Percentiles rank a stretch among this genome's conserved stretches.
phyloP scores from a whole-genome alignment of 331 rosid species.

The Malus hybrid region DNA sequence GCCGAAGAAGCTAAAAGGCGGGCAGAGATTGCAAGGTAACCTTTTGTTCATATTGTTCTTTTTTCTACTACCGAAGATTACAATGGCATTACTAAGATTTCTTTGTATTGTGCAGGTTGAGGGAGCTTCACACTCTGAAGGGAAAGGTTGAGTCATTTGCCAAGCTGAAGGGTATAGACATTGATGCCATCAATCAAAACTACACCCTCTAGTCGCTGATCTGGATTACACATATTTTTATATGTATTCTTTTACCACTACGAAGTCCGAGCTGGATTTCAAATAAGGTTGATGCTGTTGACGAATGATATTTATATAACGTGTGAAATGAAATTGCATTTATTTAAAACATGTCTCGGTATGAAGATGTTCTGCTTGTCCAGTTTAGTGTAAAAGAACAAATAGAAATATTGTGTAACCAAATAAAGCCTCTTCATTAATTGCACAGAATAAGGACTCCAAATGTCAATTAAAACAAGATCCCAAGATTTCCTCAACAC shows the following conservation, averaged over 20 bases:
- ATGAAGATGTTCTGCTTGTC: not conserved
- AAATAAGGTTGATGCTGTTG: not conserved
- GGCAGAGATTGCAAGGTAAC: slow-evolving; percentile 66
- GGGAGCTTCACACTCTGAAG: slow-evolving; percentile 78
- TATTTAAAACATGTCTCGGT: not conserved
- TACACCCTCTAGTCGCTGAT: slow-evolving; percentile 39
- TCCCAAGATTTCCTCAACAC: too few species aligned
- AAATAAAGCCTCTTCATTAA: too few species aligned
- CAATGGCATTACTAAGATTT: not conserved
- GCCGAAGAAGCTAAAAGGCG: slow-evolving; percentile 74
- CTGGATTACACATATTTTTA: not conserved
- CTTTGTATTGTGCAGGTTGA: slow-evolving; percentile 36
- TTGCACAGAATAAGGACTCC: too few species aligned
- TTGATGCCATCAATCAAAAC: slow-evolving; percentile 57
- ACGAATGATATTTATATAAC: not conserved
- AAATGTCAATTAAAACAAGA: too few species aligned
- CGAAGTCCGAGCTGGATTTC: not conserved
- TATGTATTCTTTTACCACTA: not conserved
- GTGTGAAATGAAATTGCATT: not conserved
- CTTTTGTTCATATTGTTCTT: not conserved
- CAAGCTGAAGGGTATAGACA: slow-evolving; percentile 57
- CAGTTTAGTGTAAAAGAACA: too few species aligned
- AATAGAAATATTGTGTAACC: too few species aligned
- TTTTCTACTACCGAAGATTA: not conserved
- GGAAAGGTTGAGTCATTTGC: slow-evolving; percentile 69